A percentile compares a stretch with the other conserved stretches of the same genome.
Evolutionary conservation across 352 stramenopile genomes (phyloP).

Genomic region (Phytophthora fragariae): DNA sequence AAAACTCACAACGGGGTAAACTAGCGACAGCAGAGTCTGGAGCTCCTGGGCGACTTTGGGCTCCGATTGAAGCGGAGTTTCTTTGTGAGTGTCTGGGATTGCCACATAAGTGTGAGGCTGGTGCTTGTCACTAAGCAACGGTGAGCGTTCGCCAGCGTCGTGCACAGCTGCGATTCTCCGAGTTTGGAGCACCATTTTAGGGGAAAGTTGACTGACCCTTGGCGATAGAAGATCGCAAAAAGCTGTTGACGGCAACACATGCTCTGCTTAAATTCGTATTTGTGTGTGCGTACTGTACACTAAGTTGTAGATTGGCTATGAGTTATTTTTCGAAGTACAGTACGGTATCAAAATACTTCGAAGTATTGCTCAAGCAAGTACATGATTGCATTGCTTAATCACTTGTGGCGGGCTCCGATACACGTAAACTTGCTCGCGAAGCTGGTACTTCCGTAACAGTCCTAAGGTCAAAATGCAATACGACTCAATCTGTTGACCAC

Average conservation of each 20-base stretch:
- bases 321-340: neutral
- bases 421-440: neutral
- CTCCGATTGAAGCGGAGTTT: constrained; percentile 18
- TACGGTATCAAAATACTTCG: too few species aligned
- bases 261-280: constrained; percentile 22
- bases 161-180: constrained; percentile 13
- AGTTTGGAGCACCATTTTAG: neutral
- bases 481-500: too few species aligned
- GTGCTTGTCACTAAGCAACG: constrained; percentile 22
- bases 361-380: too few species aligned
- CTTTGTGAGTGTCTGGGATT: constrained; percentile 10
- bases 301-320: constrained; percentile 2
- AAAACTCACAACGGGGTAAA: constrained; percentile 47
- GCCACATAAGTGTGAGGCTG: constrained; percentile 26
- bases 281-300: neutral
- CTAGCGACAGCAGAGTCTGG: constrained; percentile 49
- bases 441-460: too few species aligned
- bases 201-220: neutral
- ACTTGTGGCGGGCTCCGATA: neutral
- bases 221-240: constrained; percentile 21
- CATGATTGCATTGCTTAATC: neutral
- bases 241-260: neutral
- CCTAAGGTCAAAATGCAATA: too few species aligned
- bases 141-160: constrained; percentile 14
- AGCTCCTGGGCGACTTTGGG: constrained; percentile 42